These are phyloP conservation scores for Citrus reticulata DNA, from an alignment of 345 rosid species.

Conservation along the genomic window DNA sequence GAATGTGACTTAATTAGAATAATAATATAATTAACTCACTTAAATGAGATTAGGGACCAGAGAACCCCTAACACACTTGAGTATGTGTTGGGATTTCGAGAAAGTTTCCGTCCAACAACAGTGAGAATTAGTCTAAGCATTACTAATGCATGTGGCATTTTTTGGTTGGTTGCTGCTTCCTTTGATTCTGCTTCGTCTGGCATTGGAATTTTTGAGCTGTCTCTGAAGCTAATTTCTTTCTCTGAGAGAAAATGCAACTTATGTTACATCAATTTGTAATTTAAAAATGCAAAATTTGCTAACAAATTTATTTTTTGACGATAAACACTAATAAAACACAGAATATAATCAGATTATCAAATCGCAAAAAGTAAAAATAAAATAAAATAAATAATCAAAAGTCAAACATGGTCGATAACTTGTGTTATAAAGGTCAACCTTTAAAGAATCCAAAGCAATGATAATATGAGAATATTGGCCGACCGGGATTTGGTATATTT, in stretches of 20 bases:
- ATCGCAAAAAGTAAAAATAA: background rate
- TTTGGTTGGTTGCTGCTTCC: constrained; percentile 25
- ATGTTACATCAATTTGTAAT: background rate
- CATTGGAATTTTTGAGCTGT: constrained; percentile 21
- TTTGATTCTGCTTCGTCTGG: constrained; percentile 19
- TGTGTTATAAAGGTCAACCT: background rate
- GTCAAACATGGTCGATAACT: background rate
- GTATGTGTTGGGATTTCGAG: constrained; percentile 55
- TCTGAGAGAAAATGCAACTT: constrained; percentile 15
- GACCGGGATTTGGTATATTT: constrained; percentile 6
- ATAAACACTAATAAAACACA: background rate
- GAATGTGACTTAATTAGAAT: background rate
- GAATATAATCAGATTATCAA: background rate
- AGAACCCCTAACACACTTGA: constrained; percentile 51
- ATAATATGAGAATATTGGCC: background rate
- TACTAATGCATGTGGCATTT: constrained; percentile 43
- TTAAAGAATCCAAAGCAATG: background rate
- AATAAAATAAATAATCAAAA: background rate
- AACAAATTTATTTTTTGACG: too few relatives aligned
- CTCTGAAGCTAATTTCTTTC: constrained; percentile 53
- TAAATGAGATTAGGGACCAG: constrained; percentile 56
- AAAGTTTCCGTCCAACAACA: constrained; percentile 51
- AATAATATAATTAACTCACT: constrained; percentile 22
- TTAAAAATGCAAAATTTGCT: too few relatives aligned
- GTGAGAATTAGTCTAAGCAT: constrained; percentile 42